phyloP scores from a whole-genome alignment of 495 filamentous ascomycete genomes.

The Penicillium malachiteum region DNA sequence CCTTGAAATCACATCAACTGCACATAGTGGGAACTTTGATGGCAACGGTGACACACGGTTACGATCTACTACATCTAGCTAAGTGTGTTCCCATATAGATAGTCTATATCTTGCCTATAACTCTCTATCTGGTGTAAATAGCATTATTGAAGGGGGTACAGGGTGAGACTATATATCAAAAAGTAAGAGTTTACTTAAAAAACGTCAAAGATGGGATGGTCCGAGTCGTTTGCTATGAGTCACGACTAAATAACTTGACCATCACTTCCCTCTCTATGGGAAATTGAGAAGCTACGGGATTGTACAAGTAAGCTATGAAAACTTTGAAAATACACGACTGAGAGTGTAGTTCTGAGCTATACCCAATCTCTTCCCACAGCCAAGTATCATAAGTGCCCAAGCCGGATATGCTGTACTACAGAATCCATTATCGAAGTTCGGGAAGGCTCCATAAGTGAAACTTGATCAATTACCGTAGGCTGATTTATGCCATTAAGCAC shows the following conservation, averaged over 20 bases:
- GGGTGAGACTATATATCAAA: not conserved
- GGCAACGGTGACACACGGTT: constrained; percentile 16
- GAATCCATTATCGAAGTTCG: not conserved
- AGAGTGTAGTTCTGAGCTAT: not conserved
- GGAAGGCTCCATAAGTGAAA: not conserved
- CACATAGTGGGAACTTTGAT: not conserved
- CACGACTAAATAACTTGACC: too few species aligned
- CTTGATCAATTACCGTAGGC: not conserved
- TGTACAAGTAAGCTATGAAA: too few species aligned
- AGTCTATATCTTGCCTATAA: too few species aligned
- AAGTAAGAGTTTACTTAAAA: too few species aligned
- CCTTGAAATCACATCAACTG: too few species aligned
- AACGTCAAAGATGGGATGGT: too few species aligned
- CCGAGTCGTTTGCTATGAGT: too few species aligned
- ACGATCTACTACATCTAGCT: not conserved
- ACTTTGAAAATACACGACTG: not conserved
- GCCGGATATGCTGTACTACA: not conserved
- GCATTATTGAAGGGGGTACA: too few species aligned
- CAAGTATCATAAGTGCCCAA: not conserved
- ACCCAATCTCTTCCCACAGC: not conserved
- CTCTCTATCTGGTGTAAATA: too few species aligned
- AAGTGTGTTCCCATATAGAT: not conserved
- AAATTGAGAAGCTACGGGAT: too few species aligned
- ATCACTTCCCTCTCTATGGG: too few species aligned
- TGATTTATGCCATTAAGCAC: too few species aligned